These are phyloP conservation scores for Cordia subcordata DNA, from an alignment of 257 asterid species.

Conservation along the genomic window DNA sequence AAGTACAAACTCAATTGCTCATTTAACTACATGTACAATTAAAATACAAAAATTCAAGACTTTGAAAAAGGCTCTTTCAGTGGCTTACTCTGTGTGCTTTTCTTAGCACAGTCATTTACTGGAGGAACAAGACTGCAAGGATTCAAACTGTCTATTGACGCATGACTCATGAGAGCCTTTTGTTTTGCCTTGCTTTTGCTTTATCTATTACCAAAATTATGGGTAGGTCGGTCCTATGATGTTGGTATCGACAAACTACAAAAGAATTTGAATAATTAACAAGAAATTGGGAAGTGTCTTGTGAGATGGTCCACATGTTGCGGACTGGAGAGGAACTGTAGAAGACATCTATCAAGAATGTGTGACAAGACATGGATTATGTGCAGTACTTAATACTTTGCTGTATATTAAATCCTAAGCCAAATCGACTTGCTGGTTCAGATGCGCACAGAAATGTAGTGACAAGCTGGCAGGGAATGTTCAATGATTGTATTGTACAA, in stretches of 20 bases:
- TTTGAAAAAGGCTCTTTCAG: slow-evolving; percentile 7
- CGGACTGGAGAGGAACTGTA: too few relatives aligned
- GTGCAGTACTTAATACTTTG: too few relatives aligned
- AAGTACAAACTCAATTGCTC: too few relatives aligned
- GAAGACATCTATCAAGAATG: too few relatives aligned
- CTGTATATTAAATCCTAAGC: too few relatives aligned
- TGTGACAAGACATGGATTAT: too few relatives aligned
- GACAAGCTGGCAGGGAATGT: too few relatives aligned
- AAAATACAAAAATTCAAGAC: background rate
- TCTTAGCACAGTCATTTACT: too few relatives aligned
- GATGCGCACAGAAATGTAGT: too few relatives aligned
- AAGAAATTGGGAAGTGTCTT: background rate
- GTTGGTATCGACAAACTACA: background rate
- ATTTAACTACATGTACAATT: background rate
- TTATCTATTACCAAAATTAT: slow-evolving; percentile 24
- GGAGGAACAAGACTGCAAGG: slow-evolving; percentile 26
- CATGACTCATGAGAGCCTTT: slow-evolving; percentile 21
- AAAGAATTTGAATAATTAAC: background rate
- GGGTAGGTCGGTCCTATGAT: slow-evolving; percentile 19
- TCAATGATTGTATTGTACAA: too few relatives aligned
- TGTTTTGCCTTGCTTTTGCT: slow-evolving; percentile 25
- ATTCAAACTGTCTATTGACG: slow-evolving; percentile 22
- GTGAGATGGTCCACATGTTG: background rate
- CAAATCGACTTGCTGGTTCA: too few relatives aligned
- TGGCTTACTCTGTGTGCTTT: slow-evolving; percentile 38